Evolutionary conservation across 208 protist genomes (phyloP).

Genomic region (Wallacemonas sp.): DNA sequence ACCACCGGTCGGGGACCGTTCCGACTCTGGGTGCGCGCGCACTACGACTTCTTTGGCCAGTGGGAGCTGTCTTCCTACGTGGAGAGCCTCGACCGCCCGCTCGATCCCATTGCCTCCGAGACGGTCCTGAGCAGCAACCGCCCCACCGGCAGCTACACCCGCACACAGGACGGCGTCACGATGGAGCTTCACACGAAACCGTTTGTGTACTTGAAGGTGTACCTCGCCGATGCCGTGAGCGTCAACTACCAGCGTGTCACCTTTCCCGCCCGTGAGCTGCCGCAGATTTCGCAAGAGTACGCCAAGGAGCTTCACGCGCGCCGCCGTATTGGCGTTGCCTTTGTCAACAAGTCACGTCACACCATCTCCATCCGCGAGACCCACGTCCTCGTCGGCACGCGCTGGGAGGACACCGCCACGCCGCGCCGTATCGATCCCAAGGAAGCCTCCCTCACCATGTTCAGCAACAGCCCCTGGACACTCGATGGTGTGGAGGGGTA

Average conservation of each 20-base stretch:
- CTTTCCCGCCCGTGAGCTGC: slow-evolving; percentile 46
- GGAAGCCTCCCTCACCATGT: slow-evolving; percentile 65
- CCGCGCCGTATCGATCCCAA: slow-evolving; percentile 43
- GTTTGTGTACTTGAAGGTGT: slow-evolving; percentile 47
- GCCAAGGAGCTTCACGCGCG: slow-evolving; percentile 34
- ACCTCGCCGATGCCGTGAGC: slow-evolving; percentile 18
- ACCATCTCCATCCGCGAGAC: slow-evolving; percentile 29
- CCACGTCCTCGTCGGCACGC: slow-evolving; percentile 43
- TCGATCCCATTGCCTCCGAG: slow-evolving; percentile 56
- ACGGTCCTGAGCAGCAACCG: slow-evolving; percentile 35
- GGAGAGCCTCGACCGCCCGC: slow-evolving; percentile 26
- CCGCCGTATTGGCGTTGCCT: slow-evolving; percentile 50
- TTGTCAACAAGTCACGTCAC: slow-evolving; percentile 59
- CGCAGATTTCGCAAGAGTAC: slow-evolving; percentile 48
- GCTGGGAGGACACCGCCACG: slow-evolving; percentile 44
- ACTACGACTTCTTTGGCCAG: slow-evolving; percentile 54
- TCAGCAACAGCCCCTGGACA: slow-evolving; percentile 63
- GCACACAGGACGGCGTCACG: slow-evolving; percentile 35
- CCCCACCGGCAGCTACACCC: slow-evolving; percentile 23
- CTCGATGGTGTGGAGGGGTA: slow-evolving; percentile 68
- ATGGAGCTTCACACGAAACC: slow-evolving; percentile 40
- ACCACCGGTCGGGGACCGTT: slow-evolving; percentile 14
- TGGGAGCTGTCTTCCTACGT: slow-evolving; percentile 44
- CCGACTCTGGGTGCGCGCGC: slow-evolving; percentile 68
- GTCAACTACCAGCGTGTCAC: slow-evolving; percentile 9